Evolutionary conservation across 306 rosid species (phyloP), one percentile per base, ranked within the genome.

Genomic region (Vigna nakashimae): DNA sequence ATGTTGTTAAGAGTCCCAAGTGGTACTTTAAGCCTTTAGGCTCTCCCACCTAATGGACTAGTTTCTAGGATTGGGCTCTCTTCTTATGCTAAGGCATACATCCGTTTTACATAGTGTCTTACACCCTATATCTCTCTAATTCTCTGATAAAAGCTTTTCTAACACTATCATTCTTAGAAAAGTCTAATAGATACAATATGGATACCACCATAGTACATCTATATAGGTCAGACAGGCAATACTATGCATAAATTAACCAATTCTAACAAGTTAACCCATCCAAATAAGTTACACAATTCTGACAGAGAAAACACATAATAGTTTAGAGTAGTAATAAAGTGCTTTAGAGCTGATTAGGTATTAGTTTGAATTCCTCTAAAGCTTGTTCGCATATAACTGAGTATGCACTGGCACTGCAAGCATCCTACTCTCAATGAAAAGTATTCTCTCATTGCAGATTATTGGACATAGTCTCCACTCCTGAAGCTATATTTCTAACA

Each of bases 171-270:
- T 67, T 12, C 16, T 45, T 12, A 45, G 15, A 11, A 45, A 42
- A 45, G 13, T 45, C 16, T 45, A 45, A 12, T 12, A 45, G 50
- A 45, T 45, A 70, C 38, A 50, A 79, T 71, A 20, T 71, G 42
- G 67, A 79, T 24, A 51, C 45, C 11, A 60, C 10, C 14, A 18
- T 18, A 60, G 43, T 60, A 60, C 13, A 32, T 60, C 22, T 60
- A 30, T 6, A 36, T 6, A 34, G 7, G 40, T 5, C 40, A 34
- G 40, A 34, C 1, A 5, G 40, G 40, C 6, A 34, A 34, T 34
- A 34, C 7, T 34, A 5, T 34, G 40, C 40, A 36, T 36, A 36
- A 36, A 2, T 36, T 36, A 36, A 36, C 42, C 8, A 6, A 36
- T 36, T 36, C 42, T 36, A 36, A 36, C 42, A 36, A 36, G 42